These are phyloP conservation scores for Boletus reticuloceps DNA, from an alignment of 768 basidiomycete species.

Conservation along the genomic window DNA sequence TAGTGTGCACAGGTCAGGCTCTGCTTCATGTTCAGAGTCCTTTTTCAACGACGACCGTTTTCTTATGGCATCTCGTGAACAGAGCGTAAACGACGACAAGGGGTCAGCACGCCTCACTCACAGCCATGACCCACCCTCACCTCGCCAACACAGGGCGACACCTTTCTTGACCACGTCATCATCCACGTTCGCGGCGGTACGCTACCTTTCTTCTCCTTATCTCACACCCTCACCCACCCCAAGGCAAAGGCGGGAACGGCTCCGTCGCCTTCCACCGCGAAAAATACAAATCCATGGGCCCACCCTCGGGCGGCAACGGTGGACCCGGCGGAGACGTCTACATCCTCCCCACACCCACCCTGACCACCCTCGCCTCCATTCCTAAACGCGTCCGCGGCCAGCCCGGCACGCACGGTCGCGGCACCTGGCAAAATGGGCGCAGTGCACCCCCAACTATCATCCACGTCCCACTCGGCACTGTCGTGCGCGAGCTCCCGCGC, in stretches of 20 bases:
- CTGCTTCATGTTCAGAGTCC: background rate
- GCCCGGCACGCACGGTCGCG: constrained; percentile 71
- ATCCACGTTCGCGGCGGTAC: constrained; percentile 76
- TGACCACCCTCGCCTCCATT: constrained; percentile 77
- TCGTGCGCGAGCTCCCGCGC: constrained; percentile 71
- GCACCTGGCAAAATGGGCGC: constrained; percentile 85
- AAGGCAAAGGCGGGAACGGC: constrained; percentile 87
- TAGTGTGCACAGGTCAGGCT: constrained; percentile 30
- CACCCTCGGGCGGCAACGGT: constrained; percentile 92
- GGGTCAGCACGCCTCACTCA: constrained; percentile 38
- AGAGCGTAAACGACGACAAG: constrained; percentile 73
- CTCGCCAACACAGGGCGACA: constrained; percentile 51
- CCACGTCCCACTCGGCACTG: constrained; percentile 85
- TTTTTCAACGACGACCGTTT: too few species aligned
- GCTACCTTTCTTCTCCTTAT: constrained; percentile 10
- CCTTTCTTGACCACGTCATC: constrained; percentile 79
- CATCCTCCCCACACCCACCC: constrained; percentile 69
- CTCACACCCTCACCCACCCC: background rate
- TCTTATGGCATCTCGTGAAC: constrained; percentile 26
- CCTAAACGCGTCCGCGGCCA: constrained; percentile 64
- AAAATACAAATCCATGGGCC: constrained; percentile 78
- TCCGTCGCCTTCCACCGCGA: constrained; percentile 93
- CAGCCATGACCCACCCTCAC: background rate
- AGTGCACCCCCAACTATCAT: constrained; percentile 71
- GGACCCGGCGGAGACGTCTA: constrained; percentile 88